phyloP scores from a whole-genome alignment of 192 early-diverging fungal species.

The Coemansia sp. region DNA sequence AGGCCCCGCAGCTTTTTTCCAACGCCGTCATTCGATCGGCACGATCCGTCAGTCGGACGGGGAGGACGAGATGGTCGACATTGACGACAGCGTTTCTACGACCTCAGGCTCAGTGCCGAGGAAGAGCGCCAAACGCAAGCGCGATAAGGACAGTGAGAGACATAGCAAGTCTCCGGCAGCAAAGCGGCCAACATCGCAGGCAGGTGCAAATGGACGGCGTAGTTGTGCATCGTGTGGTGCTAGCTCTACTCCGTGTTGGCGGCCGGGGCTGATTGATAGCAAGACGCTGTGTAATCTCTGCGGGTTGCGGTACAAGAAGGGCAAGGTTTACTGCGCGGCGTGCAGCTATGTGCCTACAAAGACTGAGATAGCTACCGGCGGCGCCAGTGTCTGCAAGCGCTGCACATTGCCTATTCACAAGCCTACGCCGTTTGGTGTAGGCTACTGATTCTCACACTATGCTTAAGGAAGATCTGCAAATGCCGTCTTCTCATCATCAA shows the following conservation, averaged over 20 bases:
- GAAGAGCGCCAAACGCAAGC: conserved; percentile 42
- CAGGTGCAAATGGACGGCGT: conserved; percentile 25
- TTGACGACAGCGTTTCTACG: conserved; percentile 24
- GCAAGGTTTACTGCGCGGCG: conserved; percentile 48
- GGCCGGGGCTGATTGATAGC: conserved; percentile 56
- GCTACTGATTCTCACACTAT: conserved; percentile 2
- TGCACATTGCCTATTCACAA: conserved; percentile 31
- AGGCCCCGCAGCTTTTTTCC: conserved; percentile 17
- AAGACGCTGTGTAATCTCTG: conserved; percentile 58
- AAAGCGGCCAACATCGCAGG: conserved; percentile 5
- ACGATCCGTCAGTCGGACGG: conserved; percentile 36
- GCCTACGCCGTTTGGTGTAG: neutral
- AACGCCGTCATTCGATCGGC: conserved; percentile 51
- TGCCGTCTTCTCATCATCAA: neutral
- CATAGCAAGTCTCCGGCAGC: conserved; percentile 27
- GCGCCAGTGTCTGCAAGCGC: conserved; percentile 46
- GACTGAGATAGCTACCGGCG: conserved; percentile 56
- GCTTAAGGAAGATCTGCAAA: neutral
- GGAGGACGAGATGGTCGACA: conserved; percentile 35
- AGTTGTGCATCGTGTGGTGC: conserved; percentile 52
- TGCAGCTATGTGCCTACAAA: conserved; percentile 58
- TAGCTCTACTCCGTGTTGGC: conserved; percentile 57
- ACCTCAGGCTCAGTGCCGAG: neutral
- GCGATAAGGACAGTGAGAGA: conserved; percentile 22
- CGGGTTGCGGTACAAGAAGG: conserved; percentile 58